Base-by-base conservation (phyloP, 2,329 filamentous ascomycete species). In the Lachnellula arida region DNA sequence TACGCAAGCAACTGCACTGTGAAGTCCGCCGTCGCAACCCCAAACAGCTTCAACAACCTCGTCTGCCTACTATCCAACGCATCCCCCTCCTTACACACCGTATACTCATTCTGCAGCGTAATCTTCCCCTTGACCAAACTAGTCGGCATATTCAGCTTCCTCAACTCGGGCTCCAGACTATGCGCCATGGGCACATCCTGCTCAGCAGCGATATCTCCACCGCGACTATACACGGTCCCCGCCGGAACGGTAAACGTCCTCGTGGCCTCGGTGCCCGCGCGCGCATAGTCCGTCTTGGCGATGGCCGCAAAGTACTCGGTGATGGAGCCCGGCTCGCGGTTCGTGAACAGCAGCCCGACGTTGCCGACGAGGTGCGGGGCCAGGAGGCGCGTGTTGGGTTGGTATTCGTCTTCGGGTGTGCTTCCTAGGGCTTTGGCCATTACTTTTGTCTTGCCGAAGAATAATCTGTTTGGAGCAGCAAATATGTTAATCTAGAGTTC, bases 371-470 rank as follows among this genome's bases (percentile, higher is more conserved):
- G 79, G 78, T 89, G 82, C 46, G 78, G 77, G 19, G 81, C 76
- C 56, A 97, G 84, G 60, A 77, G 75, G 71, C 89, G 79, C 67
- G 94, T 84, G 70, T 90, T 89, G 46, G 89, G 83, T 65, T 90
- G 88, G 74, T 89, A 82, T 75, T 92, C 90, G 68, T 90, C 88
- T 69, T 89, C 87, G 64, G 85, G 80, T 53, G 80, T 86, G 62
- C 82, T 82, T 70, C 94, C 94, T 25, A 99, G 87, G 55, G 94
- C 92, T 76, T 94, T 93, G 67, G 89, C 86, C 91, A 97, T 97
- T 73, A 99, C 92, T 77, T 97, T 97, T 58, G 93, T 97, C 79
- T 97, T 99, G 76, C 93, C 94, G 75, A 97, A 97, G 84, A 97
- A 97, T 72, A 99, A 79, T 67, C 92, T 94, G 67, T 48, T 47